These are phyloP conservation scores for Claviceps arundinis DNA, from an alignment of 2,329 filamentous ascomycete genomes.

Conservation along the genomic window DNA sequence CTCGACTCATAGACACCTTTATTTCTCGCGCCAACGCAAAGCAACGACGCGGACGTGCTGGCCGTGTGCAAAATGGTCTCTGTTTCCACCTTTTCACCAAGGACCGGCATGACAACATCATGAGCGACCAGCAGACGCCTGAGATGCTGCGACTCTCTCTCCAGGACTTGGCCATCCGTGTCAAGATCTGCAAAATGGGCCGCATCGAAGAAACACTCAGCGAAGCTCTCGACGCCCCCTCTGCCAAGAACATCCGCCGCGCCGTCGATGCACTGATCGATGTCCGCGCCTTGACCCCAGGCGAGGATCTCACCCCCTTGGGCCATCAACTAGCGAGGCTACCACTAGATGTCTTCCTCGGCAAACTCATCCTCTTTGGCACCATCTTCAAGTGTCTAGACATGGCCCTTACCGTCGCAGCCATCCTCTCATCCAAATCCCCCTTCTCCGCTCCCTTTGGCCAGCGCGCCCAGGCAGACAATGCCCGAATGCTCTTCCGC, in stretches of 20 bases:
- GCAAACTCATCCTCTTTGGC: constrained; percentile 81
- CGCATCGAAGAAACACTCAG: constrained; percentile 82
- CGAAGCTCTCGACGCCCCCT: constrained; percentile 80
- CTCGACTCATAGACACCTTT: constrained; percentile 82
- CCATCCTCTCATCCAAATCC: constrained; percentile 87
- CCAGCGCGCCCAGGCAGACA: constrained; percentile 68
- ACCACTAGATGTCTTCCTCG: constrained; percentile 85
- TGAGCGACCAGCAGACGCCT: constrained; percentile 87
- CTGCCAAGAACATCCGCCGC: constrained; percentile 79
- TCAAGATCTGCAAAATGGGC: constrained; percentile 94
- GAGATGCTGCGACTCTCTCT: constrained; percentile 91
- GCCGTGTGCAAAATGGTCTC: constrained; percentile 85
- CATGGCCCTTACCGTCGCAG: constrained; percentile 80
- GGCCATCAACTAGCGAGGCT: constrained; percentile 78
- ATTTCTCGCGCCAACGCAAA: constrained; percentile 94
- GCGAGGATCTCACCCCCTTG: constrained; percentile 75
- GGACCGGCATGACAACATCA: constrained; percentile 68
- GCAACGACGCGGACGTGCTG: constrained; percentile 83
- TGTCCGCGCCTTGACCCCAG: constrained; percentile 70
- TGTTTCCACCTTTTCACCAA: constrained; percentile 96
- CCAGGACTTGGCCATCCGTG: constrained; percentile 86
- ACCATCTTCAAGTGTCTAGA: constrained; percentile 84
- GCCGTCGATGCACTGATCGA: constrained; percentile 90
- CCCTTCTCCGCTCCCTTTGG: constrained; percentile 83
- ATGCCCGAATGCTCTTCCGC: constrained; percentile 64